Evolutionary conservation across 208 protist species (phyloP).

Genomic region (Naegleria lovaniensis): DNA sequence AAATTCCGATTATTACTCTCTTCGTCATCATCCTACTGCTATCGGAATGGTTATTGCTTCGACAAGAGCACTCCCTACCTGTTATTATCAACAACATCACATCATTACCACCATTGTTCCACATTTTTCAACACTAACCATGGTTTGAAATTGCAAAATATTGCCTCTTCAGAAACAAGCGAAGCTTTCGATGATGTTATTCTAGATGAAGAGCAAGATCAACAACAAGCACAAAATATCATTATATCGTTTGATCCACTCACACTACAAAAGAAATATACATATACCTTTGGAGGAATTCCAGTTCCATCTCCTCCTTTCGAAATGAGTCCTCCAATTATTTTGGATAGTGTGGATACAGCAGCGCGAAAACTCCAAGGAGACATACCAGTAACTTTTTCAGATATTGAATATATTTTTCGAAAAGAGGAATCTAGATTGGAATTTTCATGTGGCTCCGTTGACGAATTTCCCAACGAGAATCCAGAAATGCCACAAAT

Average conservation of each 20-base stretch:
- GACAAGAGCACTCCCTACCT: too few relatives aligned
- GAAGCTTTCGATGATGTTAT: neutral
- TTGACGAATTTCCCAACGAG: neutral
- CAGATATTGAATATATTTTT: neutral
- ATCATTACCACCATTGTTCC: too few relatives aligned
- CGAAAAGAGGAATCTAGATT: neutral
- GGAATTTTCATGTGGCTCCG: neutral
- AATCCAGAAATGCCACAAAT: slow-evolving; percentile 1
- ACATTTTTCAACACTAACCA: too few relatives aligned
- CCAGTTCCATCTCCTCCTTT: neutral
- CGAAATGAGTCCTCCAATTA: neutral
- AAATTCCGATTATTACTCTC: too few relatives aligned
- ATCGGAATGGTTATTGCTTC: too few relatives aligned
- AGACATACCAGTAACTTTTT: neutral
- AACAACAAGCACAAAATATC: neutral
- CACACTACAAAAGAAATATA: neutral
- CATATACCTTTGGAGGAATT: neutral
- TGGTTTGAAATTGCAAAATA: too few relatives aligned
- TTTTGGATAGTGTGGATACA: neutral
- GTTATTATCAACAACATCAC: too few relatives aligned
- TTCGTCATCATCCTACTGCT: too few relatives aligned
- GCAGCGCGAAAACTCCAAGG: neutral
- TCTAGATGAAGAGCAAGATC: neutral
- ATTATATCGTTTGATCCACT: neutral
- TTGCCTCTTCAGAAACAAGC: too few relatives aligned